Percentiles rank a stretch among this genome's conserved stretches.
These are phyloP conservation scores for Scheffersomyces stambukii DNA, from an alignment of 1,139 yeast species.

Conservation along the genomic window DNA sequence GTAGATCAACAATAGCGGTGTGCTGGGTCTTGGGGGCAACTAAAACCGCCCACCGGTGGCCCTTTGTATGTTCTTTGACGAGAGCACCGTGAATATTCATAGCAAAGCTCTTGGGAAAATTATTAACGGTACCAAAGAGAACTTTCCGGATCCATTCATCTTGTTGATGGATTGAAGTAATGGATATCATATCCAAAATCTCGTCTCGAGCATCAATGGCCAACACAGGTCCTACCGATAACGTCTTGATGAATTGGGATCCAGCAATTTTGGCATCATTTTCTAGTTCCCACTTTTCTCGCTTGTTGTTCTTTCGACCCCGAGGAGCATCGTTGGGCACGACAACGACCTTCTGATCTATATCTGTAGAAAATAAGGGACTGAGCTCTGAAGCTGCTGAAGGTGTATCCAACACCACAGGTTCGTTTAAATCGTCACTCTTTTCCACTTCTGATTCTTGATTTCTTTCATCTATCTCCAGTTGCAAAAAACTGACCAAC, in stretches of 20 bases:
- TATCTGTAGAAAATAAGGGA: conserved; percentile 28
- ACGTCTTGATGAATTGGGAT: conserved; percentile 46
- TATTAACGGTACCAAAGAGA: conserved; percentile 55
- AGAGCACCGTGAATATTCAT: conserved; percentile 66
- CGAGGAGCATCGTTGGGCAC: conserved; percentile 72
- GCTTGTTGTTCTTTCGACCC: conserved; percentile 69
- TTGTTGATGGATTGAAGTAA: conserved; percentile 68
- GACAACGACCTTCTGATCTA: conserved; percentile 55
- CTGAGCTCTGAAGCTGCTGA: not conserved
- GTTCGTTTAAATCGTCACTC: conserved; percentile 3
- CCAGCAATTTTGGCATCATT: conserved; percentile 67
- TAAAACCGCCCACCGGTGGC: conserved; percentile 68
- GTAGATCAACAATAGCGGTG: conserved; percentile 62
- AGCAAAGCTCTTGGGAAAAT: conserved; percentile 71
- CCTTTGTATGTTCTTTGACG: conserved; percentile 67
- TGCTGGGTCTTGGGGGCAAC: conserved; percentile 72
- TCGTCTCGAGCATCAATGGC: conserved; percentile 81
- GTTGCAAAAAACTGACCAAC: conserved; percentile 44
- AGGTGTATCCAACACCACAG: no score
- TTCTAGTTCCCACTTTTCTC: conserved; percentile 77
- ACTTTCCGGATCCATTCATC: conserved; percentile 91
- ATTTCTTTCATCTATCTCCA: conserved; percentile 36
- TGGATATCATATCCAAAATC: conserved; percentile 73
- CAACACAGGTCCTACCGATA: conserved; percentile 66
- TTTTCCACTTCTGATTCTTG: conserved; percentile 14